A percentile compares a stretch with the other conserved stretches of the same genome.
These are phyloP conservation scores for Claviceps digitariae DNA, from an alignment of 2,329 filamentous ascomycete genomes.

Conservation along the genomic window DNA sequence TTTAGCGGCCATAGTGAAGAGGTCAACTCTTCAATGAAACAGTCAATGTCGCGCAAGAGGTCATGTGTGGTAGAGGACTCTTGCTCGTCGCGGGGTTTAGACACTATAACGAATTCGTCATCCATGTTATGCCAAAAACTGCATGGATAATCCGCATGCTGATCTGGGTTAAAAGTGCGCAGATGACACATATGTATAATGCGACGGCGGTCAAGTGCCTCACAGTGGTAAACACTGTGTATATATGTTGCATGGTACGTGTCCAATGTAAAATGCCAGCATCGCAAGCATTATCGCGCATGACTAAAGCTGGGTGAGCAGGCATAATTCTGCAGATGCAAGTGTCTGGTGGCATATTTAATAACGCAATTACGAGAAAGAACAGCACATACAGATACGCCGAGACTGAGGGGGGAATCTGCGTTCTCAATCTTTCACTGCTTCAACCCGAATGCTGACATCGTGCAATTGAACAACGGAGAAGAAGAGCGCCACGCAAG, in stretches of 20 bases:
- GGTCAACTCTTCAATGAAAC: slow-evolving; percentile 7
- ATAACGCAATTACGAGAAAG: not conserved
- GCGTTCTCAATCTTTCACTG: not conserved
- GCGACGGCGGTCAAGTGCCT: not conserved
- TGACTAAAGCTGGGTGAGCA: not conserved
- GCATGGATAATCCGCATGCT: not conserved
- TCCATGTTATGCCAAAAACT: not conserved
- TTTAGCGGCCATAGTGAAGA: slow-evolving; percentile 21
- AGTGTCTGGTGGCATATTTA: too few species aligned
- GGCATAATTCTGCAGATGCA: not conserved
- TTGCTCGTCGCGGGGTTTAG: not conserved
- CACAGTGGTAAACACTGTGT: not conserved
- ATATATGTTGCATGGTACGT: too few species aligned
- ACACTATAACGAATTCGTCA: not conserved
- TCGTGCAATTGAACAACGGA: not conserved
- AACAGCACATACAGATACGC: not conserved
- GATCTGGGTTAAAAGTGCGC: not conserved
- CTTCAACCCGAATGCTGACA: not conserved
- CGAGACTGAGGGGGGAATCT: not conserved
- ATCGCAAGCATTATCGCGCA: not conserved
- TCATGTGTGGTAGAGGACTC: not conserved
- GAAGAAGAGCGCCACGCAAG: not conserved
- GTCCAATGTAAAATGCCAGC: too few species aligned
- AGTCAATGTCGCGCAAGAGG: slow-evolving; percentile 27
- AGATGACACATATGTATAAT: not conserved